Evolutionary conservation across 1,284 basidiomycete species (phyloP).

Genomic region (Porogramme epimiltina): DNA sequence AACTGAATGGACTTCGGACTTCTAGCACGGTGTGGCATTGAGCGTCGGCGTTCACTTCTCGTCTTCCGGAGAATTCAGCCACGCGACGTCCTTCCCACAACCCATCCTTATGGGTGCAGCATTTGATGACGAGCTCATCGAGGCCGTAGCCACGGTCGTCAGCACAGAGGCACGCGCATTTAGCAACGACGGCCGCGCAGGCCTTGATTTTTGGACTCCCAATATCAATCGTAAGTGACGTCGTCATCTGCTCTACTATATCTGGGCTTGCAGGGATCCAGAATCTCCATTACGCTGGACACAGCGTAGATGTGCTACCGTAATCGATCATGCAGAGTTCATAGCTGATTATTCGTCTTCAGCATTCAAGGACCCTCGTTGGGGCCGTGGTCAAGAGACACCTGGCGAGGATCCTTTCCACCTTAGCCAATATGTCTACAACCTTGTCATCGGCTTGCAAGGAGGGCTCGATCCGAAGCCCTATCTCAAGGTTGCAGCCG

Average conservation of each 20-base stretch:
- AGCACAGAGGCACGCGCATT: conserved; percentile 60
- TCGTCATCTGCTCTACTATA: background rate
- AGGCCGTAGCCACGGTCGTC: conserved; percentile 47
- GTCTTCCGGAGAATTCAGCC: conserved; percentile 49
- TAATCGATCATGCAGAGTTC: no score
- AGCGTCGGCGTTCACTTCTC: conserved; percentile 56
- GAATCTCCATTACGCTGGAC: no score
- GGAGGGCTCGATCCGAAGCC: conserved; percentile 54
- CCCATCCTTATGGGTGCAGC: conserved; percentile 38
- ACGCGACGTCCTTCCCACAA: conserved; percentile 56
- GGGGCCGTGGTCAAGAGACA: conserved; percentile 63
- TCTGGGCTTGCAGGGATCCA: no score
- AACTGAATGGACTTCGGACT: no score
- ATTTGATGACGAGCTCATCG: conserved; percentile 52
- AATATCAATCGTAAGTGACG: conserved; percentile 48
- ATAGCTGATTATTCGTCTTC: background rate
- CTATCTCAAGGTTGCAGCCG: conserved; percentile 51
- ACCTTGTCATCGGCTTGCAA: conserved; percentile 54
- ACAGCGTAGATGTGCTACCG: no score
- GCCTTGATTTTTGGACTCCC: conserved; percentile 58
- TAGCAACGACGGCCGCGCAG: conserved; percentile 51
- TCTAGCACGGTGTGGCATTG: conserved; percentile 49
- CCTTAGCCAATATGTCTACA: conserved; percentile 52
- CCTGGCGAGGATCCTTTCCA: conserved; percentile 61
- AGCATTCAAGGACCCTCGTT: conserved; percentile 59